These are phyloP conservation scores for Cystobasidiaceae sp. DNA, from an alignment of 1,284 basidiomycete genomes.

Conservation along the genomic window DNA sequence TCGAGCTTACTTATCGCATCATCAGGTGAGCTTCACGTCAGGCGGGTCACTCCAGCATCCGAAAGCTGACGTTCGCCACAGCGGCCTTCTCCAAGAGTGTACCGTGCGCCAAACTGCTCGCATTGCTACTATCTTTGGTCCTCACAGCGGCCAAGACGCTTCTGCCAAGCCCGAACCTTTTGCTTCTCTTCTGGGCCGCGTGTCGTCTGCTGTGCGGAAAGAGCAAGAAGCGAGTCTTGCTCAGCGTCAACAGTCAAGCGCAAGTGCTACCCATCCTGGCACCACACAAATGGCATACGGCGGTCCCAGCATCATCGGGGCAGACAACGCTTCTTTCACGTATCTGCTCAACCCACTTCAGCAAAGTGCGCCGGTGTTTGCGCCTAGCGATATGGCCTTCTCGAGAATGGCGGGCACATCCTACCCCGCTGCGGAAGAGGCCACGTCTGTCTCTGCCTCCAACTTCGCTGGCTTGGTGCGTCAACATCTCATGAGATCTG, in stretches of 20 bases:
- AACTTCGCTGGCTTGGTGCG: constrained; percentile 11
- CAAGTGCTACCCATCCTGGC: not conserved
- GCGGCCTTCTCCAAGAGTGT: constrained; percentile 7
- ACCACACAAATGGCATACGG: not conserved
- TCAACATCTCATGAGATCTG: not conserved
- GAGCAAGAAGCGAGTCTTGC: not conserved
- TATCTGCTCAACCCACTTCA: constrained; percentile 1
- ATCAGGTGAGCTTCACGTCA: not conserved
- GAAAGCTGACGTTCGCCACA: too few relatives aligned
- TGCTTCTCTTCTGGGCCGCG: constrained; percentile 1
- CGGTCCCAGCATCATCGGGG: constrained; percentile 4
- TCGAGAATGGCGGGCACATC: too few relatives aligned
- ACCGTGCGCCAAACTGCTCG: not conserved
- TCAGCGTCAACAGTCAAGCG: too few relatives aligned
- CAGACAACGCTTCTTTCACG: not conserved
- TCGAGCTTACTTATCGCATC: not conserved
- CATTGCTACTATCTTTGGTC: not conserved
- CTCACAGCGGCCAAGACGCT: not conserved
- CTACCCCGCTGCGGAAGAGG: too few relatives aligned
- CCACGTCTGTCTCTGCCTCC: not conserved
- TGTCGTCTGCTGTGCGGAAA: constrained; percentile 3
- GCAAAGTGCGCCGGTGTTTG: not conserved
- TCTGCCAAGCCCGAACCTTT: constrained; percentile 5
- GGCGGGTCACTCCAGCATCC: too few relatives aligned
- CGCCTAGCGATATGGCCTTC: not conserved